These are phyloP conservation scores for Penicillium paradoxum DNA, from an alignment of 495 filamentous ascomycete genomes.

Conservation along the genomic window DNA sequence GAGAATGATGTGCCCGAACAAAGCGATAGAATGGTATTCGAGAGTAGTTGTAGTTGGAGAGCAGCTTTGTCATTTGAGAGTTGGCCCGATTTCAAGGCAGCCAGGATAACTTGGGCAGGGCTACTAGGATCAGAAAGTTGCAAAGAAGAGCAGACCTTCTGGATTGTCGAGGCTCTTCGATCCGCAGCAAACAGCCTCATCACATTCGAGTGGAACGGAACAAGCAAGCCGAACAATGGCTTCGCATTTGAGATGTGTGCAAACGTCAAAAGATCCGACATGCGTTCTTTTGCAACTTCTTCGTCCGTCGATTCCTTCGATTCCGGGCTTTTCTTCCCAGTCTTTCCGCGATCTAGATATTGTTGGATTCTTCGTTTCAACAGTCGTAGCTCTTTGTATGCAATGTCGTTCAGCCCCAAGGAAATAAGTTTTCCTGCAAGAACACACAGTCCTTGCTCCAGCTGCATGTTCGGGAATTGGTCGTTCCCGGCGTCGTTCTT, in stretches of 20 bases:
- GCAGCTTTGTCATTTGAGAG: constrained; percentile 55
- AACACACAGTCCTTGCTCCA: constrained; percentile 78
- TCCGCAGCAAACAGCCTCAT: constrained; percentile 45
- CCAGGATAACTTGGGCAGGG: constrained; percentile 59
- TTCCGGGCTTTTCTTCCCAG: constrained; percentile 19
- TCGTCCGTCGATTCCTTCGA: constrained; percentile 23
- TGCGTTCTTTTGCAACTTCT: constrained; percentile 37
- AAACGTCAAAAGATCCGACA: constrained; percentile 64
- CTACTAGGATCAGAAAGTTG: constrained; percentile 50
- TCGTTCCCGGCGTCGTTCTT: constrained; percentile 48
- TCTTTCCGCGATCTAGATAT: constrained; percentile 23
- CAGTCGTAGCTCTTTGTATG: constrained; percentile 68
- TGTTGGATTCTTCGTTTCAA: constrained; percentile 59
- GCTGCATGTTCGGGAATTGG: constrained; percentile 59
- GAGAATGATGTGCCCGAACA: constrained; percentile 38
- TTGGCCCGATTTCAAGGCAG: constrained; percentile 40
- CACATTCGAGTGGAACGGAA: constrained; percentile 43
- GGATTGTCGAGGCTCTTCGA: constrained; percentile 44
- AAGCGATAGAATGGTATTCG: constrained; percentile 62
- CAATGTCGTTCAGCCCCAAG: constrained; percentile 67
- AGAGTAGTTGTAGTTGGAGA: constrained; percentile 63
- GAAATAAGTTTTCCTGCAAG: constrained; percentile 68
- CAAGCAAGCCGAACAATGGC: constrained; percentile 33
- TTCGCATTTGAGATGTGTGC: constrained; percentile 31
- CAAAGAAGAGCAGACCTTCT: constrained; percentile 43